Evolutionary conservation across 306 rosid species (phyloP).

Genomic region (Cicer bijugum): DNA sequence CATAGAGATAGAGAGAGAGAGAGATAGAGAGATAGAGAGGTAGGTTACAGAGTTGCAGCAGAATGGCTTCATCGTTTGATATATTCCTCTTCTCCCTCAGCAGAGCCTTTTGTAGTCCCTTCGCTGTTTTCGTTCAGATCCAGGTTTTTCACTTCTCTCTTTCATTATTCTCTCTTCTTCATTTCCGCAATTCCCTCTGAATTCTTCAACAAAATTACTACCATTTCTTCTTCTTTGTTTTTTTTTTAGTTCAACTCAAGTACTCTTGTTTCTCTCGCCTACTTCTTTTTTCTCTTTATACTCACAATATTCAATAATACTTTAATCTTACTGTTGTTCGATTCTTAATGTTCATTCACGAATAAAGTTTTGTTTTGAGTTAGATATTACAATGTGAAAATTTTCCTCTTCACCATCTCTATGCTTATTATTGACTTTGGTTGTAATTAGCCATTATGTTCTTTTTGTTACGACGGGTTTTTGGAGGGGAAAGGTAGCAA

Average conservation of each 20-base stretch:
- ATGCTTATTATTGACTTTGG: slow-evolving; percentile 14
- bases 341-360: slow-evolving; percentile 11
- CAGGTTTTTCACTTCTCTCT: slow-evolving; percentile 60
- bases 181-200: not conserved
- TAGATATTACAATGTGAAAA: not conserved
- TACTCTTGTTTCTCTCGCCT: not conserved
- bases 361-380: slow-evolving; percentile 1
- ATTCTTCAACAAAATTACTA: not conserved
- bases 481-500: slow-evolving; percentile 8
- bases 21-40: slow-evolving; percentile 15
- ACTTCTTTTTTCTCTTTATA: not conserved
- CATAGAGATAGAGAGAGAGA: not conserved
- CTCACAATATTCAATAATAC: not conserved
- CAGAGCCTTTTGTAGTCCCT: slow-evolving; percentile 58
- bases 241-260: slow-evolving; percentile 6
- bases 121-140: slow-evolving; percentile 80
- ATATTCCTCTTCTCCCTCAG: slow-evolving; percentile 68
- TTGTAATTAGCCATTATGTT: not conserved
- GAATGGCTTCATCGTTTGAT: slow-evolving; percentile 70
- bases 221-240: not conserved
- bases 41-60: not conserved
- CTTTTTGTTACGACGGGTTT: slow-evolving; percentile 18
- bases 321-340: slow-evolving; percentile 7
- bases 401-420: slow-evolving; percentile 11
- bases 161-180: not conserved